phyloP scores from a whole-genome alignment of 148 eudicot genomes.

The Rhododendron williamsianum region DNA sequence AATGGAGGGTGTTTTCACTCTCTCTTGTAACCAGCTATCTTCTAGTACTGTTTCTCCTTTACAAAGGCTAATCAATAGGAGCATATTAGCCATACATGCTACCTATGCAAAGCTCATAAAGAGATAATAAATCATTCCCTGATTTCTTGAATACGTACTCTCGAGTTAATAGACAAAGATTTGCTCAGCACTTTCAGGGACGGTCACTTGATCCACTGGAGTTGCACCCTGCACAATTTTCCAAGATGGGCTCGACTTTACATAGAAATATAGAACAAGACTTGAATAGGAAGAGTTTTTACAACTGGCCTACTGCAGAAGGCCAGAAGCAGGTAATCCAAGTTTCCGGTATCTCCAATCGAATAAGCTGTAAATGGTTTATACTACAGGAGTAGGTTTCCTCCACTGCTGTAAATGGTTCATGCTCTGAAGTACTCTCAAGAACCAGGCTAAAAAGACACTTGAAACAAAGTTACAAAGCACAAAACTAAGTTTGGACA shows the following conservation, averaged over 20 bases:
- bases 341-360: background rate
- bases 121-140: no score
- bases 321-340: background rate
- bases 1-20: background rate
- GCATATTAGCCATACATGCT: background rate
- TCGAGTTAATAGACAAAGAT: constrained; percentile 29
- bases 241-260: background rate
- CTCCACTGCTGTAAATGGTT: background rate
- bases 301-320: background rate
- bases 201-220: constrained; percentile 33
- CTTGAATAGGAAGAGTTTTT: background rate
- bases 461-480: background rate
- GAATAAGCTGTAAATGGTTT: background rate
- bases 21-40: background rate
- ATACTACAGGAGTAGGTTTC: background rate
- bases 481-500: background rate
- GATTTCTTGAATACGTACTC: background rate
- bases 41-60: background rate
- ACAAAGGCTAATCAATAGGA: background rate
- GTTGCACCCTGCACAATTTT: constrained; percentile 55
- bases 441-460: background rate
- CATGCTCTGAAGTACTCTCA: background rate
- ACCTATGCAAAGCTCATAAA: background rate
- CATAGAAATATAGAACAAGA: background rate
- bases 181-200: constrained; percentile 69